Evolutionary conservation across 305 asterid genomes (phyloP), one percentile per base, ranked within the genome.

Genomic region (Fraxinus sp.): DNA sequence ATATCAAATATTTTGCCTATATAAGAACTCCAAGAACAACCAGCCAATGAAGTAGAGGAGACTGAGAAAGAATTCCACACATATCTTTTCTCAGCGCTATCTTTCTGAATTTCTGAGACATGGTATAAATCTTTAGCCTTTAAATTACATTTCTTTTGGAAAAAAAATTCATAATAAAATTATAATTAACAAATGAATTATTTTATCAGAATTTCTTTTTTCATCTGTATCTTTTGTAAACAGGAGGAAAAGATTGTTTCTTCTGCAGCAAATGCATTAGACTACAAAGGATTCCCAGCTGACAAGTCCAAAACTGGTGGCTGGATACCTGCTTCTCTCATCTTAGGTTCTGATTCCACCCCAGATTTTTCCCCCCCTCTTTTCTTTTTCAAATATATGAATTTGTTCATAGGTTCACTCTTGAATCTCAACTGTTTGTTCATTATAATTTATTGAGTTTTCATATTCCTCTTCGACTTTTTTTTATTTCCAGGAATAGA

Each of bases 321-420:
- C 28, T 89, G 92, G 91, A 66, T 84, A 72, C 79, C 89, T 49
- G 90, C 92, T 28, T 85, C 91, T 7, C 87, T 89, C 68, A 85
- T 88, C 78, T 52, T 89, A n/a, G 92, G 92, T 68, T 62, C 62
- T 5, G 4, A 32, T 46, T 76, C 22, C 44, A 30, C 13, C 68
- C 68, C 20, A 76, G n/a, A 9, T 18, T 57, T 13, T 49, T 44
- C 0, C 3, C 32, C 18, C 9, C 7, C 22, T 77, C 18, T 28
- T 5, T 6, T 22, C 33, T 10, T 10, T 64, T 64, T 9, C 66
- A n/a, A n/a, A 55, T 55, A n/a, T 55, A 55, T 55, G 66, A 55
- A 55, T n/a, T 55, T n/a, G 66, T 55, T 55, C 66, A 55, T 20
- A 62, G 3, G 71, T 62, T 22, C 11, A 26, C 28, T 26, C 7